Evolutionary conservation across 169 alveolate species (phyloP).

Genomic region (Babesia bigemina): DNA sequence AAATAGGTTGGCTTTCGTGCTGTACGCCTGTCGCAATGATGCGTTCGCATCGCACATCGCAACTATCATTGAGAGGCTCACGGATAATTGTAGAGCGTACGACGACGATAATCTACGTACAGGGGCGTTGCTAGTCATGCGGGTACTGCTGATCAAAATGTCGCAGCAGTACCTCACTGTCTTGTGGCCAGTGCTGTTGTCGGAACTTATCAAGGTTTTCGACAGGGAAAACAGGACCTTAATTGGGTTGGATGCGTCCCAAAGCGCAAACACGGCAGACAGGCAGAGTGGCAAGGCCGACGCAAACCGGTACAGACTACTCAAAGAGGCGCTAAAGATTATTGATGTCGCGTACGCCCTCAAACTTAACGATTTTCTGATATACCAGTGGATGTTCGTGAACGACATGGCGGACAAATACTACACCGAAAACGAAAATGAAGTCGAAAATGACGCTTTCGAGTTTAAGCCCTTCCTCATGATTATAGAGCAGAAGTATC

Average conservation of each 20-base stretch:
- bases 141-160: constrained; percentile 63
- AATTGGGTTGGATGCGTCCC: not conserved
- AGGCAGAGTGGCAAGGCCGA: not conserved
- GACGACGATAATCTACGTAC: constrained; percentile 56
- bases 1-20: constrained; percentile 63
- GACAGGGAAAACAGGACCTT: constrained; percentile 37
- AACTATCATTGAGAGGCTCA: constrained; percentile 58
- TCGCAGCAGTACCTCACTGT: constrained; percentile 66
- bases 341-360: constrained; percentile 65
- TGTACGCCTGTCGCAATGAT: constrained; percentile 63
- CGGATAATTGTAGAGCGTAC: constrained; percentile 44
- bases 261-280: not conserved
- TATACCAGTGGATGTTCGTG: constrained; percentile 70
- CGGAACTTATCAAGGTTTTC: constrained; percentile 68
- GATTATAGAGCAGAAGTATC: constrained; percentile 54
- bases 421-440: constrained; percentile 10
- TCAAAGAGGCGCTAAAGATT: constrained; percentile 62
- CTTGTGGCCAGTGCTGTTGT: constrained; percentile 66
- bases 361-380: constrained; percentile 59
- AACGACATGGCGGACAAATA: constrained; percentile 50
- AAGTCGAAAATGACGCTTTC: constrained; percentile 13
- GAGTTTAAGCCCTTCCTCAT: constrained; percentile 68
- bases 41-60: constrained; percentile 59
- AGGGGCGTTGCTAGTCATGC: constrained; percentile 50
- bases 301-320: constrained; percentile 19